These are phyloP conservation scores for Xanthoparmelia taractica DNA, from an alignment of 495 filamentous ascomycete genomes.

Conservation along the genomic window DNA sequence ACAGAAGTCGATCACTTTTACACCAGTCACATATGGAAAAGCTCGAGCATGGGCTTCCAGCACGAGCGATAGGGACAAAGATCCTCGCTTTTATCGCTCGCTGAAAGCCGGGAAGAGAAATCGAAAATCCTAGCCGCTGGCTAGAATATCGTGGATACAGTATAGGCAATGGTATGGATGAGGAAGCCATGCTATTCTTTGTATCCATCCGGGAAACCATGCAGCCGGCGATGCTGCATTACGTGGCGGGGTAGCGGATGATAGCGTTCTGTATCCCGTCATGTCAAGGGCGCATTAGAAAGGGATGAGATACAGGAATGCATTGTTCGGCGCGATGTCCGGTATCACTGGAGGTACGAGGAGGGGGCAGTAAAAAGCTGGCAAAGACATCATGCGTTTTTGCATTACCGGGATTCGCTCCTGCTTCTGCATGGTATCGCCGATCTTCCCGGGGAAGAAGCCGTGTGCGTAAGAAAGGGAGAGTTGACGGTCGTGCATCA, in stretches of 20 bases:
- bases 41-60: neutral
- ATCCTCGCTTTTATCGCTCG: neutral
- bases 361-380: too few relatives aligned
- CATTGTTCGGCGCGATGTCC: neutral
- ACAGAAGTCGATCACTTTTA: neutral
- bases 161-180: neutral
- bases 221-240: neutral
- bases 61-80: neutral
- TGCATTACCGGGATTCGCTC: too few relatives aligned
- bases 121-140: neutral
- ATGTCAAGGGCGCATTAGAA: neutral
- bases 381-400: too few relatives aligned
- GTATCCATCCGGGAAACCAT: neutral
- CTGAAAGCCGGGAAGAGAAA: neutral
- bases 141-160: neutral
- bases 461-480: neutral
- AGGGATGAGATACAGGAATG: neutral
- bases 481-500: neutral
- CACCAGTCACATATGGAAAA: neutral
- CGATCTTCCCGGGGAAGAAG: too few relatives aligned
- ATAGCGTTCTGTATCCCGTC: neutral
- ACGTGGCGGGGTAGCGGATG: neutral
- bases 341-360: neutral
- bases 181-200: neutral
- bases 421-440: too few relatives aligned